Conservation (phyloP, 1,139 yeast species). For the Sugiyamaella grinbergsii region DNA sequence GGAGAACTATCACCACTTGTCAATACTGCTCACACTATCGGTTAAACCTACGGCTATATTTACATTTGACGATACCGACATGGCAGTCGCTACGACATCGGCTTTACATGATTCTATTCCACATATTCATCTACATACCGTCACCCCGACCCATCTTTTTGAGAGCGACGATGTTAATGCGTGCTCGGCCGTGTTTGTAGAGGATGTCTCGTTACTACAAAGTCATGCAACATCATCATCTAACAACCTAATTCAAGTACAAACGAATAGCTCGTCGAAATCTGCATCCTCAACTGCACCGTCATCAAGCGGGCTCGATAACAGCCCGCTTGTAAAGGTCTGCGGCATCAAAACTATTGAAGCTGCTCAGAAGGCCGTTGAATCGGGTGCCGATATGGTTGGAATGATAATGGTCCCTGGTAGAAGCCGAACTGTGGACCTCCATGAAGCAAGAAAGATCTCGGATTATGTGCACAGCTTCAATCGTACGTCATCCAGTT, state of each 20-base stretch:
- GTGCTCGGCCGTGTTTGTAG: slow-evolving; percentile 7
- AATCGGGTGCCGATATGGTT: slow-evolving; percentile 68
- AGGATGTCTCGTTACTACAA: slow-evolving; percentile 12
- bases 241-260: background rate
- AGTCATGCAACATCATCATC: background rate
- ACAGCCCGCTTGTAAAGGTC: slow-evolving; percentile 58
- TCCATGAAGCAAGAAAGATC: slow-evolving; percentile 57
- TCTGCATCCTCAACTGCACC: slow-evolving; percentile 4
- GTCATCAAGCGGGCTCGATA: background rate
- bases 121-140: slow-evolving; percentile 15
- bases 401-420: slow-evolving; percentile 90
- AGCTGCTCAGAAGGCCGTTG: slow-evolving; percentile 70
- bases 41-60: slow-evolving; percentile 19
- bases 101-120: slow-evolving; percentile 4
- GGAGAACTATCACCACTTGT: slow-evolving; percentile 12
- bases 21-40: slow-evolving; percentile 11
- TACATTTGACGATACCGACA: slow-evolving; percentile 12
- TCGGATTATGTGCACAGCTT: slow-evolving; percentile 42
- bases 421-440: slow-evolving; percentile 68
- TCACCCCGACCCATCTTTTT: slow-evolving; percentile 5
- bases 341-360: slow-evolving; percentile 76
- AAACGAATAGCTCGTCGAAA: slow-evolving; percentile 1
- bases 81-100: slow-evolving; percentile 5
- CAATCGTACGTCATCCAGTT: slow-evolving; percentile 5
- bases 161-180: background rate